Base-by-base conservation (phyloP, 257 asterid genomes). In the Fraxinus quadrangulata region DNA sequence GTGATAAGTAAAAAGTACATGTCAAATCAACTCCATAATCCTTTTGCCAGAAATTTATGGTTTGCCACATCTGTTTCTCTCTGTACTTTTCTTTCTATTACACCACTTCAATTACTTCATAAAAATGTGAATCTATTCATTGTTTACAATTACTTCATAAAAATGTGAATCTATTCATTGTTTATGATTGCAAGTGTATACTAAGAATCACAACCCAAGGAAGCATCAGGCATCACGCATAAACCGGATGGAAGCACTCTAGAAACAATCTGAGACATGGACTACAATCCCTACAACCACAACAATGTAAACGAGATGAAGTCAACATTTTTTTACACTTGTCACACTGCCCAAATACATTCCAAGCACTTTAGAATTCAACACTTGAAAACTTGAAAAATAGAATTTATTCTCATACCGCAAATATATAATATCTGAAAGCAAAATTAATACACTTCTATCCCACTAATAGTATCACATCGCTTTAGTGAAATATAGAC, bases 201-300 rank as follows among this genome's bases (percentile, higher is more conserved):
- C 45, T 39, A 70, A 6, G 66, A 56, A 56, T 56, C 66, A 56
- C 66, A 37, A 24, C 31, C 59, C n/a, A 63, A 73, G 70, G 81
- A 73, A 45, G 66, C 66, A 56, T 54, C 26, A n/a, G 65, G 65
- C 65, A 19, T 42, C 51, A 12, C 49, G 9, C 51, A 42, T 11
- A 16, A 42, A 42, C 51, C 51, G 12, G 51, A 42, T 42, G 51
- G 51, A 42, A 42, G 51, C 5, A 42, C 4, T 42, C 51, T 42
- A 42, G 4, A 42, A 42, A 42, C 17, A 42, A 42, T 42, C 17
- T 11, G 5, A 42, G 17, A 42, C 17, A 12, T 42, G 51, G 3
- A 11, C 17, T 42, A 42, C 14, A 6, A 17, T 5, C 24, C 66
- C 24, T 56, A n/a, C 24, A 21, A 21, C 66, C 66, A 56, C 24